These are phyloP conservation scores for Picea abies DNA, from an alignment of 83 land plant species.

Conservation along the genomic window DNA sequence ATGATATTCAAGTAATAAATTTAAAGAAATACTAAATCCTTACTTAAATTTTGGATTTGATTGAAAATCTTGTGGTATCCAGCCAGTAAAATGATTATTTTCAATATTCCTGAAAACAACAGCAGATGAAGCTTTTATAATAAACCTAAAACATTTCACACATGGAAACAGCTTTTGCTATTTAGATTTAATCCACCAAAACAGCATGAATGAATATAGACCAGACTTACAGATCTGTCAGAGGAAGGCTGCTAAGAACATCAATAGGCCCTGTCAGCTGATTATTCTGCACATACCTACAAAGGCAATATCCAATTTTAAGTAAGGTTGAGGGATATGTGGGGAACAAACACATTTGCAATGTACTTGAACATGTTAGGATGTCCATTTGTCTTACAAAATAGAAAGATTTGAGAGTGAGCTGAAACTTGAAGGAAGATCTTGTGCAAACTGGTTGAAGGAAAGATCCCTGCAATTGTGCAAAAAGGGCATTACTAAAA, in stretches of 20 bases:
- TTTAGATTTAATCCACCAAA: conserved; percentile 1
- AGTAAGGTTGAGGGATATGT: not conserved
- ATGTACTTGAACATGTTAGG: not conserved
- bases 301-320: conserved; percentile 11
- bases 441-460: conserved; percentile 65
- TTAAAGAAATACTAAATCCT: conserved; percentile 13
- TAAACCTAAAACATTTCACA: not conserved
- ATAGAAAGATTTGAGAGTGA: conserved; percentile 64
- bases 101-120: conserved; percentile 52
- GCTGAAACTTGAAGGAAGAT: conserved; percentile 65
- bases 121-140: not conserved
- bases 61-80: conserved; percentile 48
- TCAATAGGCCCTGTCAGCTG: conserved; percentile 53
- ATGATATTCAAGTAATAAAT: not conserved
- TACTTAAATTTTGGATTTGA: conserved; percentile 41
- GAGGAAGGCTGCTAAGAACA: conserved; percentile 51
- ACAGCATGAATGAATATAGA: not conserved
- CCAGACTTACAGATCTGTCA: conserved; percentile 59
- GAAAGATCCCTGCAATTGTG: conserved; percentile 70
- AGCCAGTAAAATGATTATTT: conserved; percentile 58
- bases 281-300: conserved; percentile 60
- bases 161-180: too few species aligned
- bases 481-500: not conserved
- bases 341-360: conserved; percentile 8
- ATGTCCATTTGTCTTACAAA: conserved; percentile 44